Evolutionary conservation across 2,329 filamentous ascomycete species (phyloP), one percentile per base, ranked within the genome.

Genomic region (Cercospora sp.): DNA sequence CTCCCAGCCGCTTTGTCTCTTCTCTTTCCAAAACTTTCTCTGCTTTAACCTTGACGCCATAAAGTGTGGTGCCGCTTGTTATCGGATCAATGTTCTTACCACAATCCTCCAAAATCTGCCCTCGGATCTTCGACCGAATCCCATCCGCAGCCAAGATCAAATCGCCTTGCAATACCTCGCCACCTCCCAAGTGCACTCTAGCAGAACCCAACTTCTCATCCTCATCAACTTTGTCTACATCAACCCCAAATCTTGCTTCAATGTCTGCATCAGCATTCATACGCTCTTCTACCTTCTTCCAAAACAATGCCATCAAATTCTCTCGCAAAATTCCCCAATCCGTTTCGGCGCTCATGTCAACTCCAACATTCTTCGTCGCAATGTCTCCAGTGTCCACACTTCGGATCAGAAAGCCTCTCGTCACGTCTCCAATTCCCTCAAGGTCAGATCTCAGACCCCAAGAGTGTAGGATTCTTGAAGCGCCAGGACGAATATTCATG

Each of bases 401-500:
- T n/a, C 65, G 40, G 4, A 67, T 55, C 7, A 67, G 26, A 12
- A 67, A 67, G 9, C 30, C 26, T 18, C 23, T 28, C 10, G 65
- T 67, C 10, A 40, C 60, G 36, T 67, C 65, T 4, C 60, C 60
- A 26, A 67, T 67, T 2, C 23, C 31, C 62, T 63, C 66, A 13
- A 70, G 53, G 20, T 67, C 65, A 2, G 55, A 20, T n/a, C 42
- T 57, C 33, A 70, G 30, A 8, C 59, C 59, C 66, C 66, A 68
- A 26, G 62, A 55, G 36, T 68, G 61, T 20, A 70, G 12, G 6
- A 68, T 66, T n/a, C 63, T 16, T 13, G 68, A 68, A 3, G 66
- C 68, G 10, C 65, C 65, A 7, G 68, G 66, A 5, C 66, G 66
- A 13, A 70, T 65, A 30, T 68, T 68, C n/a, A 70, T 68, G 13